Base-by-base conservation (phyloP, 129 eudicot species). In the Mikania micrantha region DNA sequence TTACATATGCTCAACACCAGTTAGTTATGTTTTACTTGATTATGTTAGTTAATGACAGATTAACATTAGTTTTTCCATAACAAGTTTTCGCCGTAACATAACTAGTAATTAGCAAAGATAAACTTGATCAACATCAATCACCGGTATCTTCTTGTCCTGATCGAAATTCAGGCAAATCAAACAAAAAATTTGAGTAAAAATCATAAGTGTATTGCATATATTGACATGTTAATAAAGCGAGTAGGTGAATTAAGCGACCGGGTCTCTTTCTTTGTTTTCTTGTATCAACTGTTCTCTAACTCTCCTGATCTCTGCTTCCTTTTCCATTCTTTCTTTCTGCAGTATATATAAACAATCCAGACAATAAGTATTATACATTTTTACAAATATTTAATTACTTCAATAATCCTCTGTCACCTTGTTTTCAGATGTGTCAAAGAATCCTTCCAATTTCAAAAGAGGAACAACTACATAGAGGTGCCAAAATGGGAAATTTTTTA, bases 271-370 rank as follows among this genome's bases (percentile, higher is more conserved):
- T 71, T 71, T 86, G 72, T 82, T 79, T 58, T 87, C 71, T 67
- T 78, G 81, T 42, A 84, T 65, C 39, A 90, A 49, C 65, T 84
- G 83, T 64, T 84, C 88, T 48, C 85, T 84, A 60, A 86, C 84
- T 79, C 85, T 86, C 78, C 83, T 86, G 70, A 90, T 82, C 67
- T 86, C 85, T 12, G 78, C 85, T 70, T 84, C 95, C 72, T 80
- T 84, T 91, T 84, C 95, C 87, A 84, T 66, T 74, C 76, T 76
- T 72, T 87, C 97, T 78, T 81, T 41, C 88, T 82, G 81, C 77
- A 78, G 47, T 24, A 10, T 0, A 56, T 58, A 70, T 8, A 27
- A 36, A 45, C 1, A 36, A 63, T 21, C n/a, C 11, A 53, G 16
- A 53, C 34, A 1, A 53, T 22, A 53, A 24, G 24, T 9, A 24